Percentiles rank a stretch among this genome's conserved stretches.
Conservation (phyloP, 2,329 filamentous ascomycete species). For the Fusarium succisae region DNA sequence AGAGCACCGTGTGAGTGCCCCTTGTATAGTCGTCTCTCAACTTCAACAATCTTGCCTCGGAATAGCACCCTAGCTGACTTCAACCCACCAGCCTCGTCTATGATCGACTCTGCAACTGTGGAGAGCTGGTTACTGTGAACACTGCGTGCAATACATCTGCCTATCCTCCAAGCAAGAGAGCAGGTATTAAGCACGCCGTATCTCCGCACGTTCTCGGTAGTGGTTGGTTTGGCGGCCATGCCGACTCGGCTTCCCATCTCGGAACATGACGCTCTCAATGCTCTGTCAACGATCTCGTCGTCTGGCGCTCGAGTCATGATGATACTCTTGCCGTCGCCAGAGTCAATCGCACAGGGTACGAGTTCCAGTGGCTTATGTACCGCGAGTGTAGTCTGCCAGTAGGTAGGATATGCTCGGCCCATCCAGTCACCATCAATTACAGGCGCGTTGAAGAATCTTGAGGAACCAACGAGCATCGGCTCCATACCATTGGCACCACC, state of each 20-base stretch:
- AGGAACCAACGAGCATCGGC: background rate
- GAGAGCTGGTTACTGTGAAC: background rate
- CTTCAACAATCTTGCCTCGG: background rate
- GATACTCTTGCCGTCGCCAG: background rate
- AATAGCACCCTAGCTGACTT: background rate
- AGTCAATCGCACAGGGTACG: background rate
- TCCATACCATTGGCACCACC: constrained; percentile 29
- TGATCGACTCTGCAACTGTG: background rate
- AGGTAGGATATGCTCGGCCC: constrained; percentile 25
- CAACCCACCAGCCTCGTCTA: background rate
- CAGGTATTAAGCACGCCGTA: background rate
- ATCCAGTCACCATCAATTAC: constrained; percentile 27
- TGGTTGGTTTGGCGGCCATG: background rate
- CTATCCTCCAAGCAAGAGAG: background rate
- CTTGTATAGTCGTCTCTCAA: background rate
- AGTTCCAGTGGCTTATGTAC: background rate
- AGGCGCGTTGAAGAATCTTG: background rate
- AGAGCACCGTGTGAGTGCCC: background rate
- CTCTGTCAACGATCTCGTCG: background rate
- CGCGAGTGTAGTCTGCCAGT: constrained; percentile 19
- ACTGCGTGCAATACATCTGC: background rate
- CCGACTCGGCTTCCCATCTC: background rate
- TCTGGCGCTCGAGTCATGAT: background rate
- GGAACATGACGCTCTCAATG: background rate
- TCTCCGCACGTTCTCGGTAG: background rate